phyloP scores from a whole-genome alignment of 139 green algal genomes.

The Chlamydomonas sphaeroides region DNA sequence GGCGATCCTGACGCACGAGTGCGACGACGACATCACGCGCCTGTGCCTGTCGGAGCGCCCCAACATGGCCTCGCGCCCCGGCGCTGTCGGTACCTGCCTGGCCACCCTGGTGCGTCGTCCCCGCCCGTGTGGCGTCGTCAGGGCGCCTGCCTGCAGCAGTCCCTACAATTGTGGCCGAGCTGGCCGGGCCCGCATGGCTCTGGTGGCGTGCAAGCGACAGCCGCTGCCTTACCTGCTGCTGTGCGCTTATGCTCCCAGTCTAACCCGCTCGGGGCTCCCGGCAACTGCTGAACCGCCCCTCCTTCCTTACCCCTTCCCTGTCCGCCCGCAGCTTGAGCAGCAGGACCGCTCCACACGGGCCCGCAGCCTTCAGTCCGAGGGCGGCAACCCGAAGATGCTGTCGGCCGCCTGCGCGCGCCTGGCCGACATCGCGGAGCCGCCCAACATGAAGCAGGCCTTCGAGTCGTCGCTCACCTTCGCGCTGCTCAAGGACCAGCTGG shows the following conservation, averaged over 20 bases:
- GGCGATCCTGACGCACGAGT: constrained; percentile 69
- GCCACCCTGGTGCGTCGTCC: constrained; percentile 65
- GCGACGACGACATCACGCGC: constrained; percentile 75
- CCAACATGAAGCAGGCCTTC: constrained; percentile 57
- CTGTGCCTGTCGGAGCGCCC: constrained; percentile 58
- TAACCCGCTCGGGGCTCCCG: no score
- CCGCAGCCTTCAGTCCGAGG: neutral
- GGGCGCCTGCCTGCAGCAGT: no score
- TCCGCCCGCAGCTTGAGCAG: neutral
- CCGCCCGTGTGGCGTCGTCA: no score
- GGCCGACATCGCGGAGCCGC: constrained; percentile 58
- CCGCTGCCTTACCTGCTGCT: no score
- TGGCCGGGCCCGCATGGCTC: no score
- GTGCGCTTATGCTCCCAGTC: no score
- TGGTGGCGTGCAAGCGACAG: no score
- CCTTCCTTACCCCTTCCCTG: constrained; percentile 47
- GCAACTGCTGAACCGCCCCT: constrained; percentile 1
- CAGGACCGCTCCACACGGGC: neutral
- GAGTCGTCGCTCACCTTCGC: constrained; percentile 40
- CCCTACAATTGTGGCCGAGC: no score
- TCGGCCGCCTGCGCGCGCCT: constrained; percentile 46
- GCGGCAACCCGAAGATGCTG: constrained; percentile 4
- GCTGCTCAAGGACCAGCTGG: constrained; percentile 59
- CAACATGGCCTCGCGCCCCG: constrained; percentile 67
- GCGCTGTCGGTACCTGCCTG: constrained; percentile 80